Evolutionary conservation across 1,139 yeast genomes (phyloP).

Genomic region (Sugiyamaella paludigena): DNA sequence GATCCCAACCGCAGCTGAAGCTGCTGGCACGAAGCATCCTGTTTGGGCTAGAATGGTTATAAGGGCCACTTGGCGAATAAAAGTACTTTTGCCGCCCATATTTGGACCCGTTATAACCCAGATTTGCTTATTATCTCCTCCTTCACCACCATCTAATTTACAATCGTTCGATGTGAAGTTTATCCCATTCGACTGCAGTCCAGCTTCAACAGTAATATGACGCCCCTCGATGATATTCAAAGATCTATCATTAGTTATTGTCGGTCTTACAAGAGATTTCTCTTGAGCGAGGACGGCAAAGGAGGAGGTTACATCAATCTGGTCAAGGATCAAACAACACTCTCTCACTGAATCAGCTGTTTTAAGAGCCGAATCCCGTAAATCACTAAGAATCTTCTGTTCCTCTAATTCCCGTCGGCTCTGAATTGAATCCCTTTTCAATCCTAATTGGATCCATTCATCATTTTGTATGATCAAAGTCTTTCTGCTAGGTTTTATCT

Average conservation of each 20-base stretch:
- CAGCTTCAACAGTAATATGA: conserved; percentile 86
- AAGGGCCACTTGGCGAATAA: conserved; percentile 80
- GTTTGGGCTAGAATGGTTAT: conserved; percentile 87
- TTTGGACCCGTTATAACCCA: conserved; percentile 95
- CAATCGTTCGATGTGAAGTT: conserved; percentile 70
- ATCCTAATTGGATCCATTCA: conserved; percentile 35
- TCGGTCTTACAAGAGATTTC: conserved; percentile 62
- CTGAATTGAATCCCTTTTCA: conserved; percentile 30
- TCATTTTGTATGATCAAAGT: conserved; percentile 26
- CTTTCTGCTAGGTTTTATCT: conserved; percentile 29
- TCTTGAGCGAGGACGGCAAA: conserved; percentile 71
- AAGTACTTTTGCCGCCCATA: conserved; percentile 97
- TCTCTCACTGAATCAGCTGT: conserved; percentile 45
- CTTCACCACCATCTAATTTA: conserved; percentile 29
- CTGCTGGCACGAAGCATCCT: conserved; percentile 87
- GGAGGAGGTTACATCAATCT: conserved; percentile 68
- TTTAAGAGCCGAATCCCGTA: conserved; percentile 44
- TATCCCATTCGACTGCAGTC: conserved; percentile 46
- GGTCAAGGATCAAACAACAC: conserved; percentile 53
- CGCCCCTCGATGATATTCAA: conserved; percentile 53
- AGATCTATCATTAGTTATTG: conserved; percentile 49
- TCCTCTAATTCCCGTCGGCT: conserved; percentile 43
- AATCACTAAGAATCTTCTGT: conserved; percentile 42
- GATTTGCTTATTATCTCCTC: conserved; percentile 34
- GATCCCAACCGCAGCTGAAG: conserved; percentile 64